Evolutionary conservation across 2,329 filamentous ascomycete genomes (phyloP), one percentile per base, ranked within the genome.

Genomic region (Fusarium albosuccineum): DNA sequence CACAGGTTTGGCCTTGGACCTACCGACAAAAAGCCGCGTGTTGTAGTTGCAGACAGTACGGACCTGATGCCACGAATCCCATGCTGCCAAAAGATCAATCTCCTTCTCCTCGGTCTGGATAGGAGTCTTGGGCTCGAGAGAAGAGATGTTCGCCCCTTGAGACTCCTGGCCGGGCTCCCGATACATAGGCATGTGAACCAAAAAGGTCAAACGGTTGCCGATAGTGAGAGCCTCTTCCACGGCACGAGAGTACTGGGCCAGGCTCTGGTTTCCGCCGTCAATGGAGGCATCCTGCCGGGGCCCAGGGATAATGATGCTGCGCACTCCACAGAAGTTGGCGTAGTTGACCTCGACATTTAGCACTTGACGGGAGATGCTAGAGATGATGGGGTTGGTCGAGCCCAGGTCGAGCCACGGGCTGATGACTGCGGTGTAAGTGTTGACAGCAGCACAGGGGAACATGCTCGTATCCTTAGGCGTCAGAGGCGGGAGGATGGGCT

Each of bases 31-130:
- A 37, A 99, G 84, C 76, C 93, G 88, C 58, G 86, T 81, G 78
- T 91, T 91, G 80, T 99, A 98, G 80, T 90, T 91, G 86, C 94
- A 97, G 59, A 93, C 83, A 54, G 90, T 91, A 54, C 96, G 87
- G 73, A 99, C 91, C 22, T 91, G 85, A 77, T 99, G 91, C 96
- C 96, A 99, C 1, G 92, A 91, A 79, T 98, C 94, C 97, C 97
- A 99, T 3, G 90, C 86, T 54, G 90, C 90, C 78, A 93, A 96
- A 1, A 92, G 78, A 73, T 95, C 91, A 62, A 90, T 81, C 22
- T 88, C 85, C 33, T 82, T 81, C 7, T 73, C 72, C 34, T 78
- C 60, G 14, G 68, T 68, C 11, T 78, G 75, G 2, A 78, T 63
- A 5, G 70, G 70, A 14, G 64, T 63, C 39, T 83, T 77, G 64